phyloP scores from a whole-genome alignment of 2,329 filamentous ascomycete genomes.

The Trichoderma cornu-damae region DNA sequence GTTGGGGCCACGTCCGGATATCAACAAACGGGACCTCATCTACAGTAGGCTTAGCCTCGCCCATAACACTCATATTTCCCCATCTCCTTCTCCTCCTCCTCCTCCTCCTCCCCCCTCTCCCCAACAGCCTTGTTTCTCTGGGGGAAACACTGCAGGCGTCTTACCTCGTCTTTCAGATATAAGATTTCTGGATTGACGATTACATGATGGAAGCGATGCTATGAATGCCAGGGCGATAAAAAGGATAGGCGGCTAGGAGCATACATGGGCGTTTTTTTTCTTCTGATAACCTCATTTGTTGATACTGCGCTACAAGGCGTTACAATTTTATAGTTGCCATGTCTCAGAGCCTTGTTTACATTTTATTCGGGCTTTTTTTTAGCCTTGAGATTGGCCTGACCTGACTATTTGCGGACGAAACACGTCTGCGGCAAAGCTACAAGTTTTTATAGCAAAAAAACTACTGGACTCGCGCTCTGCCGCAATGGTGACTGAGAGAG shows the following conservation, averaged over 20 bases:
- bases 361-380: background rate
- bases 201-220: background rate
- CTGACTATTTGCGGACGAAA: background rate
- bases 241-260: background rate
- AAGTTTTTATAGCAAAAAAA: background rate
- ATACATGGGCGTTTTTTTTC: background rate
- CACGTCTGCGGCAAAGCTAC: too few species aligned
- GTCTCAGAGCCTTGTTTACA: too few species aligned
- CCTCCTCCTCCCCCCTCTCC: background rate
- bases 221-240: background rate
- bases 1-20: conserved; percentile 37
- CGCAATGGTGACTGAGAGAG: background rate
- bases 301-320: background rate
- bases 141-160: background rate
- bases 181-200: background rate
- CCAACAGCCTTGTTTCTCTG: background rate
- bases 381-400: background rate
- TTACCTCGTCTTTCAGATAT: background rate
- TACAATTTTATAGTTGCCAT: background rate
- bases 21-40: conserved; percentile 34
- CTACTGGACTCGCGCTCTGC: background rate
- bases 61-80: background rate
- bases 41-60: conserved; percentile 22
- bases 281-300: background rate
- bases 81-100: background rate